Percentiles rank a stretch among this genome's conserved stretches.
Evolutionary conservation across 768 basidiomycete species (phyloP).

Genomic region (Hericium coralloides): DNA sequence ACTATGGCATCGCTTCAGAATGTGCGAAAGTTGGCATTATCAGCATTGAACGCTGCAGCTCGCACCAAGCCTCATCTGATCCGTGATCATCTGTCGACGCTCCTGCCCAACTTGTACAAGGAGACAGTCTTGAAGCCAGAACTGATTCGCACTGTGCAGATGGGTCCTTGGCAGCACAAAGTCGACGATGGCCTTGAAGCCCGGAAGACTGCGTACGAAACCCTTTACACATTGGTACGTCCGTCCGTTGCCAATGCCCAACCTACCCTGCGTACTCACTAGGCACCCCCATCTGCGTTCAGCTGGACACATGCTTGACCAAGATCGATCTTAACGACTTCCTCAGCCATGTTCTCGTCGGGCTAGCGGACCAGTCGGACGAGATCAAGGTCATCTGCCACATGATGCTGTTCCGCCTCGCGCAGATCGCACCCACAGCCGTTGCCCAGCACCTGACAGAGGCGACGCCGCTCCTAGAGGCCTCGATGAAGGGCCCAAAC

Average conservation of each 20-base stretch:
- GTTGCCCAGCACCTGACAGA: constrained; percentile 80
- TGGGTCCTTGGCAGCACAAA: constrained; percentile 96
- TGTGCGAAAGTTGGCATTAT: constrained; percentile 84
- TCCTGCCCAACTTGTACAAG: constrained; percentile 78
- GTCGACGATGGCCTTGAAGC: constrained; percentile 96
- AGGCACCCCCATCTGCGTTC: background rate
- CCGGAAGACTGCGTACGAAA: constrained; percentile 95
- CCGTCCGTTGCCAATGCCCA: too few species aligned
- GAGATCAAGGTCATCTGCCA: constrained; percentile 97
- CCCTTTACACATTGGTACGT: constrained; percentile 89
- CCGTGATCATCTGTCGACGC: constrained; percentile 65
- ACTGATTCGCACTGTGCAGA: constrained; percentile 84
- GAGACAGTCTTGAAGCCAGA: constrained; percentile 76
- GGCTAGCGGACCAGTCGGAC: constrained; percentile 83
- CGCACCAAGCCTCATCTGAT: constrained; percentile 91
- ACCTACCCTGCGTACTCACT: too few species aligned
- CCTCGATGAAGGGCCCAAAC: constrained; percentile 82
- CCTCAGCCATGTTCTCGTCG: constrained; percentile 70
- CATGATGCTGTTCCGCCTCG: constrained; percentile 89
- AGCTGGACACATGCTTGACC: constrained; percentile 88
- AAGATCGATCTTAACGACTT: constrained; percentile 86
- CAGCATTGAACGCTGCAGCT: constrained; percentile 89
- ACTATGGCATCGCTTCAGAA: constrained; percentile 37
- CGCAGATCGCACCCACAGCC: constrained; percentile 76
- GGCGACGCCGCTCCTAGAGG: constrained; percentile 73